Evolutionary conservation across 2,329 filamentous ascomycete genomes (phyloP), one percentile per base, ranked within the genome.

Genomic region (Lecanicillium sp.): DNA sequence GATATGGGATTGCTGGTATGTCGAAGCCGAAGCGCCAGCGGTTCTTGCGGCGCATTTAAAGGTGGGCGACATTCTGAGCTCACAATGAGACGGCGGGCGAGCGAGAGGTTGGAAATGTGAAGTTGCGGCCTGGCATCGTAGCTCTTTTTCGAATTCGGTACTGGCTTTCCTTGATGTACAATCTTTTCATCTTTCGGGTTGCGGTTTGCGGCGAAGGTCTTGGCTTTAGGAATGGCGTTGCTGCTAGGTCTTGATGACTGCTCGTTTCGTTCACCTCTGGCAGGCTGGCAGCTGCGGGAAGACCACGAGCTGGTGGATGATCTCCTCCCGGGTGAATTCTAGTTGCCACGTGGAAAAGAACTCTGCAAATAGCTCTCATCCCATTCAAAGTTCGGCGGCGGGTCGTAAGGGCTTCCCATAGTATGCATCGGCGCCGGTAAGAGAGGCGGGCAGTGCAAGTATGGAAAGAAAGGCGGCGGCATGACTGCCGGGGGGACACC

Each of bases 281-380:
- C 30, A n/a, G 39, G 37, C 4, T 25, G 14, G n/a, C 28, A 12
- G 7, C 29, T 29, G 5, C 29, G 18, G 4, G 40, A 37, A 17
- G 40, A 41, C 20, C 19, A 30, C 18, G 40, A 41, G 35, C 40
- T 37, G 27, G 22, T 30, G 15, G 40, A 41, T 30, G 40, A 31
- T 30, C 27, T 37, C 29, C 35, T 33, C 37, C 25, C 40, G 40
- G 37, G 40, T 37, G 40, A 41, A 20, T 37, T 29, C 40, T 41
- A 41, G 35, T 41, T 41, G 31, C 35, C 40, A 41, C 40, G 40
- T 31, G 10, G 40, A 12, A 20, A 12, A 12, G n/a, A 15, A 29
- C 30, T 34, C 15, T 33, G 25, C 35, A 37, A 32, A 37, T 29
- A 27, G 29, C n/a, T 30, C 10, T 20, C 22, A 25, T 25, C 11